Conservation (phyloP, 1,284 basidiomycete genomes). For the Moniliophthora roreri region DNA sequence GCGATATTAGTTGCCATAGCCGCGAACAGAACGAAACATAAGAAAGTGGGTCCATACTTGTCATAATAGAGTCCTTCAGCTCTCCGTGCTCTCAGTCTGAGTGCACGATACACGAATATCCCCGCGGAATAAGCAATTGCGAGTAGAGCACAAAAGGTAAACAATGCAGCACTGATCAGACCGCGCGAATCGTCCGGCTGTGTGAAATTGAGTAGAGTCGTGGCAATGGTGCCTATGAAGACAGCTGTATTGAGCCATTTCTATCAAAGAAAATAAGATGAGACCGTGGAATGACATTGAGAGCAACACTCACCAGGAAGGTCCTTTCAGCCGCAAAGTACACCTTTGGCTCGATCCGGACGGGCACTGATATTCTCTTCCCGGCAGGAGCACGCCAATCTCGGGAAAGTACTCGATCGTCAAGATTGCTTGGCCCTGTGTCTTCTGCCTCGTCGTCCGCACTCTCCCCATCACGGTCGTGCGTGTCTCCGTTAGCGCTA, state of each 20-base stretch:
- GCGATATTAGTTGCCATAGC: conserved; percentile 80
- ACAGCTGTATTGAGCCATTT: conserved; percentile 96
- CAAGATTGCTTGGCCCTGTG: conserved; percentile 29
- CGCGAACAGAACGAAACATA: conserved; percentile 70
- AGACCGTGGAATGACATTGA: conserved; percentile 15
- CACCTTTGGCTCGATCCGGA: conserved; percentile 96
- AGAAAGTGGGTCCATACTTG: conserved; percentile 79
- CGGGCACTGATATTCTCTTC: conserved; percentile 90
- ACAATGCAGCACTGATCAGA: conserved; percentile 82
- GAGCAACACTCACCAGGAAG: conserved; percentile 62
- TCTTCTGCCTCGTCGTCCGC: conserved; percentile 39
- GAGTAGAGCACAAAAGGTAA: conserved; percentile 88
- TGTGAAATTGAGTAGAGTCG: conserved; percentile 88
- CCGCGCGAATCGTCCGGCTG: conserved; percentile 75
- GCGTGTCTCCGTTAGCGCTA: conserved; percentile 27
- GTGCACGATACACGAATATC: conserved; percentile 87
- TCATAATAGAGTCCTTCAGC: conserved; percentile 89
- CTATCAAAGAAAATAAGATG: conserved; percentile 34
- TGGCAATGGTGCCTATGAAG: conserved; percentile 86
- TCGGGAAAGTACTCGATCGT: conserved; percentile 65
- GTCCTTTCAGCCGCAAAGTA: conserved; percentile 96
- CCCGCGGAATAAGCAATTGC: conserved; percentile 87
- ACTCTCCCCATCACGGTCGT: conserved; percentile 36
- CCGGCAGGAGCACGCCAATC: conserved; percentile 84
- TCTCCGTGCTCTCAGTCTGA: conserved; percentile 70